Evolutionary conservation across 257 asterid genomes (phyloP), one percentile per base, ranked within the genome.

Genomic region (Anisodus acutangulus): DNA sequence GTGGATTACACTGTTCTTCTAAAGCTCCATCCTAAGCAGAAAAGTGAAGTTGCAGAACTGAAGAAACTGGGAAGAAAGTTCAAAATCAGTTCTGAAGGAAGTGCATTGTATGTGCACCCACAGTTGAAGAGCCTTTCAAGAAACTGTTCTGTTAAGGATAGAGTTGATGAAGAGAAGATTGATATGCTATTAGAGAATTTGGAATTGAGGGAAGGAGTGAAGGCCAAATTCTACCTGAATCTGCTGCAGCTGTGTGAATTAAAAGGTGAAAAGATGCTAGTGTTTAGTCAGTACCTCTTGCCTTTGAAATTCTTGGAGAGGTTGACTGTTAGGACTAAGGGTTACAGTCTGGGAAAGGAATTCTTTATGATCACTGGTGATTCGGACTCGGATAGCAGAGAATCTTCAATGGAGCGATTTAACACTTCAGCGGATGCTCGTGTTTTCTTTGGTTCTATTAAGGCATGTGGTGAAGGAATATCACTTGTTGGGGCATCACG

Each of bases 401-500:
- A 97, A 83, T 12, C 81, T 26, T 89, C 89, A 74, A 91, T 97
- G 97, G 97, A 93, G n/a, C 89, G 83, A 74, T 97, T 97, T 45
- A 97, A 97, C 88, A 63, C 63, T 59, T 88, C 97, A 37, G 69
- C 93, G 9, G 97, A 93, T 80, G 98, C 99, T 55, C 92, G 97
- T 26, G 99, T 97, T 31, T 95, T 97, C 88, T 95, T 97, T 85
- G 99, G 99, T 62, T 94, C 99, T 9, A 97, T 97, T 45, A 94
- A 59, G 87, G 98, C 99, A 5, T 95, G 98, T 58, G 98, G 99
- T 8, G 99, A 97, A 88, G 99, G 99, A 68, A 93, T 97, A 85
- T 94, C 99, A 54, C 94, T 97, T 8, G 98, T 97, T 39, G 98
- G 99, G 41, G 99, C 99, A 9, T 97, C 99, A 0, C 95, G 99